Conservation (phyloP, 2,329 filamentous ascomycete genomes). For the Neofusicoccum kwambonambiense region DNA sequence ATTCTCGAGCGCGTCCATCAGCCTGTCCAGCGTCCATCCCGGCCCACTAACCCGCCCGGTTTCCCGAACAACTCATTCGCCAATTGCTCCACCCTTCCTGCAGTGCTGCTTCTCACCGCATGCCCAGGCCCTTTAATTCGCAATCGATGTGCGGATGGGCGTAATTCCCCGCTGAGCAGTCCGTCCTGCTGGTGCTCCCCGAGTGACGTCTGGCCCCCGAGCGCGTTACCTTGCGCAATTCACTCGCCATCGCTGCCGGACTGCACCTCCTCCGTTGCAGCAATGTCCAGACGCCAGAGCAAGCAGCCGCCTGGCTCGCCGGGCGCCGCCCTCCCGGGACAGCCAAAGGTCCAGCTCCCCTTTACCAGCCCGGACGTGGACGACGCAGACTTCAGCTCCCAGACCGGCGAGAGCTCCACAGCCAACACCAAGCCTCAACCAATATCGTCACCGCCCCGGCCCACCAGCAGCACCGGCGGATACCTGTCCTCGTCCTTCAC, state of each 20-base stretch:
- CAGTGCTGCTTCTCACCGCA: neutral
- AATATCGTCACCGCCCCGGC: conserved; percentile 10
- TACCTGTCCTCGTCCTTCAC: conserved; percentile 22
- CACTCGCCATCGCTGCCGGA: conserved; percentile 6
- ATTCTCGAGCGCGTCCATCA: conserved; percentile 8
- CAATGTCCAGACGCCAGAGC: conserved; percentile 11
- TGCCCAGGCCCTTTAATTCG: neutral
- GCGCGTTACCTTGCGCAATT: conserved; percentile 13
- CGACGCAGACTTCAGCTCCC: conserved; percentile 13
- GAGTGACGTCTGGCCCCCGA: neutral
- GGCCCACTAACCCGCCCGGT: conserved; percentile 3
- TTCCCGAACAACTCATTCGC: conserved; percentile 9
- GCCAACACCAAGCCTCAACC: conserved; percentile 7
- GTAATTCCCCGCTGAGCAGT: conserved; percentile 9
- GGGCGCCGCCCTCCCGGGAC: neutral
- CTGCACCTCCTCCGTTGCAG: conserved; percentile 1
- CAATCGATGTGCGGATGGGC: neutral
- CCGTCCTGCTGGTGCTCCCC: conserved; percentile 3
- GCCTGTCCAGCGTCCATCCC: neutral
- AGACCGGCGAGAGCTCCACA: conserved; percentile 2
- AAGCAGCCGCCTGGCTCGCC: conserved; percentile 2
- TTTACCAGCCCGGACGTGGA: conserved; percentile 18
- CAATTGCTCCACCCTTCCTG: conserved; percentile 8
- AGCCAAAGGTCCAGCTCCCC: conserved; percentile 14
- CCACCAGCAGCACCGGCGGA: conserved; percentile 10